Evolutionary conservation across 2,329 filamentous ascomycete species (phyloP).

Genomic region (Aspergillus luchuensis): DNA sequence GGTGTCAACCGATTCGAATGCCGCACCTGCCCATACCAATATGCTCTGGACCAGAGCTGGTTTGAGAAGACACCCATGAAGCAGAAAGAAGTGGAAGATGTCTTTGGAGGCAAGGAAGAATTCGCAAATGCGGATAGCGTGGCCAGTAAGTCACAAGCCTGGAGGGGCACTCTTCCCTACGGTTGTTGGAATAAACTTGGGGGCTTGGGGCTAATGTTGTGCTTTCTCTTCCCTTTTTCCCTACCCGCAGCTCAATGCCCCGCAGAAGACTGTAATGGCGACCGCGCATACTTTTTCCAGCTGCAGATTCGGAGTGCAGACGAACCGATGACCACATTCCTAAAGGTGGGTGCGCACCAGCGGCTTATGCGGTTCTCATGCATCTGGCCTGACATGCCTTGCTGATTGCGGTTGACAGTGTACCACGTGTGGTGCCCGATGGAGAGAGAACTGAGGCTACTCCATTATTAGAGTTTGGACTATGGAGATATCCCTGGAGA

Average conservation of each 20-base stretch:
- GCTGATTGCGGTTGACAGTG: conserved; percentile 41
- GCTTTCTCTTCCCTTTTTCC: conserved; percentile 11
- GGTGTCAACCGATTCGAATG: conserved; percentile 84
- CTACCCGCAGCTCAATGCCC: conserved; percentile 70
- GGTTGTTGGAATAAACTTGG: not conserved
- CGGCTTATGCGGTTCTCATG: conserved; percentile 19
- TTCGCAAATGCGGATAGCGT: conserved; percentile 92
- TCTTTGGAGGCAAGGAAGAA: conserved; percentile 82
- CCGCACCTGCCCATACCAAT: conserved; percentile 91
- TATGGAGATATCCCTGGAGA: not conserved
- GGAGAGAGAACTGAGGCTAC: conserved; percentile 51
- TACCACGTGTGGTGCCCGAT: conserved; percentile 48
- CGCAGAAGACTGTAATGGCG: conserved; percentile 75
- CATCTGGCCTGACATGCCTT: conserved; percentile 13
- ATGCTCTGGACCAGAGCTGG: conserved; percentile 74
- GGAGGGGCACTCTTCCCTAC: not conserved
- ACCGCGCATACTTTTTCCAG: conserved; percentile 90
- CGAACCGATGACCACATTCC: conserved; percentile 97
- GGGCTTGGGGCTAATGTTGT: not conserved
- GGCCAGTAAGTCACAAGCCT: conserved; percentile 50
- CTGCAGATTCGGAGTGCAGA: conserved; percentile 97
- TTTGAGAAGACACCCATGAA: conserved; percentile 80
- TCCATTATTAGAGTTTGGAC: not conserved
- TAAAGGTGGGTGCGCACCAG: conserved; percentile 62
- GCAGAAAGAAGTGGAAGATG: conserved; percentile 83